phyloP scores from a whole-genome alignment of 2,329 filamentous ascomycete genomes.

The Myrmaecium sp. region DNA sequence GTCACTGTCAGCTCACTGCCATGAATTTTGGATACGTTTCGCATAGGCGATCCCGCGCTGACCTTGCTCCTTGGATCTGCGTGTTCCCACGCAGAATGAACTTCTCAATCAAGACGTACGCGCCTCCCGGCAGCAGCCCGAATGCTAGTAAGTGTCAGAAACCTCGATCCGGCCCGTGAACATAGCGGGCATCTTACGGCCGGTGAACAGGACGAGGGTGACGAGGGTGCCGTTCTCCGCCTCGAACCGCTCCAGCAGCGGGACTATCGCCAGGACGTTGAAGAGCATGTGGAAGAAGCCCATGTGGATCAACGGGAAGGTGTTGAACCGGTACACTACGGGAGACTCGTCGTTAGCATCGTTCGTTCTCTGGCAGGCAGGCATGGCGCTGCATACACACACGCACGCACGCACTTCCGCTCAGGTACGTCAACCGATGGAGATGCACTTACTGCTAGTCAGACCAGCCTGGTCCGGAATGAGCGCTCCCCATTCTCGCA shows the following conservation, averaged over 20 bases:
- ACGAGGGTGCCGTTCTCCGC: constrained; percentile 80
- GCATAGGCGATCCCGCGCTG: constrained; percentile 11
- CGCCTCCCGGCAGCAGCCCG: constrained; percentile 50
- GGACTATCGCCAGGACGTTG: constrained; percentile 65
- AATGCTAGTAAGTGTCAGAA: constrained; percentile 20
- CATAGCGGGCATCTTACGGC: constrained; percentile 45
- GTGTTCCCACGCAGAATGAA: constrained; percentile 55
- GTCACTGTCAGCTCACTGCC: constrained; percentile 2
- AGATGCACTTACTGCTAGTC: constrained; percentile 52
- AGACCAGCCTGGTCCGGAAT: constrained; percentile 61
- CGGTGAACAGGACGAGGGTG: constrained; percentile 73
- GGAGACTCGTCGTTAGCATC: constrained; percentile 1
- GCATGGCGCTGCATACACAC: no score
- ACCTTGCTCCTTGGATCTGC: constrained; percentile 70
- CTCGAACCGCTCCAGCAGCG: constrained; percentile 89
- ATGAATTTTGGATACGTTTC: no score
- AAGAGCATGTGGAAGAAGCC: constrained; percentile 65
- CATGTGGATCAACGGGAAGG: constrained; percentile 73
- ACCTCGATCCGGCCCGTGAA: not conserved
- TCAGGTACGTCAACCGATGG: no score
- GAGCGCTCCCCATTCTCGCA: constrained; percentile 62
- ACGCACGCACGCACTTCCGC: no score
- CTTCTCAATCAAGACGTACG: constrained; percentile 68
- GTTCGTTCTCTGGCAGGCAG: constrained; percentile 1
- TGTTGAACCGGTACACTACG: constrained; percentile 80